Percentiles rank a stretch among this genome's conserved stretches.
Conservation (phyloP, 2,329 filamentous ascomycete species). For the Cladosporium phlei region DNA sequence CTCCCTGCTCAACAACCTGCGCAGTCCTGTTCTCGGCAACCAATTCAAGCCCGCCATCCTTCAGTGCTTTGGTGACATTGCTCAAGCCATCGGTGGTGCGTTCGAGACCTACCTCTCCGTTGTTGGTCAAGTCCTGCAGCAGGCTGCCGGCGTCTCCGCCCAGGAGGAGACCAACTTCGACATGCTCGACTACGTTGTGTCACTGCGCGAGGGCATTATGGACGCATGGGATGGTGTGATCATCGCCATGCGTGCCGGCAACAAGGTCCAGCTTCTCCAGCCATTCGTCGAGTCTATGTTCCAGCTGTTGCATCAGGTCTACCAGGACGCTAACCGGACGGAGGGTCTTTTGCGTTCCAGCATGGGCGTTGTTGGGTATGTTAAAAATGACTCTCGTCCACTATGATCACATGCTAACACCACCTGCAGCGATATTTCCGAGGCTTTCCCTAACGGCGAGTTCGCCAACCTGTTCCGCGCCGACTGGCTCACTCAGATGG, state of each 20-base stretch:
- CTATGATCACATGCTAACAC: constrained; percentile 34
- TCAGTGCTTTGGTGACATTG: constrained; percentile 97
- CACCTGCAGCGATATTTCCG: constrained; percentile 72
- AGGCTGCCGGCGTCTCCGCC: constrained; percentile 78
- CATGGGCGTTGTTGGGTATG: constrained; percentile 95
- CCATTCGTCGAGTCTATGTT: constrained; percentile 83
- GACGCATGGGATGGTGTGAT: constrained; percentile 98
- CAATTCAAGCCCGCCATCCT: constrained; percentile 98
- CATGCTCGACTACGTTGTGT: constrained; percentile 95
- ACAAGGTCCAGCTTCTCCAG: constrained; percentile 67
- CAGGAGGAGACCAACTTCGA: constrained; percentile 75
- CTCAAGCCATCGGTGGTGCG: constrained; percentile 82
- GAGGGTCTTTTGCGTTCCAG: constrained; percentile 87
- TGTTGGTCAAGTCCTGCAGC: constrained; percentile 88
- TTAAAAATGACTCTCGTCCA: constrained; percentile 18
- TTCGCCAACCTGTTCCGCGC: constrained; percentile 78
- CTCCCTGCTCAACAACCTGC: constrained; percentile 84
- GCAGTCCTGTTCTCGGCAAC: constrained; percentile 80
- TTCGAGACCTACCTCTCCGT: constrained; percentile 92
- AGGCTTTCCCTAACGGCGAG: constrained; percentile 88
- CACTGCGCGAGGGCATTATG: constrained; percentile 94
- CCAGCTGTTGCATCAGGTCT: constrained; percentile 74
- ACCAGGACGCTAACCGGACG: constrained; percentile 78
- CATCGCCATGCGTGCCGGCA: constrained; percentile 80
- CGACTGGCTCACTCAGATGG: constrained; percentile 84